A percentile compares a stretch with the other conserved stretches of the same genome.
Evolutionary conservation across 78 protist genomes (phyloP).

Genomic region (Monosiga brevicollis): DNA sequence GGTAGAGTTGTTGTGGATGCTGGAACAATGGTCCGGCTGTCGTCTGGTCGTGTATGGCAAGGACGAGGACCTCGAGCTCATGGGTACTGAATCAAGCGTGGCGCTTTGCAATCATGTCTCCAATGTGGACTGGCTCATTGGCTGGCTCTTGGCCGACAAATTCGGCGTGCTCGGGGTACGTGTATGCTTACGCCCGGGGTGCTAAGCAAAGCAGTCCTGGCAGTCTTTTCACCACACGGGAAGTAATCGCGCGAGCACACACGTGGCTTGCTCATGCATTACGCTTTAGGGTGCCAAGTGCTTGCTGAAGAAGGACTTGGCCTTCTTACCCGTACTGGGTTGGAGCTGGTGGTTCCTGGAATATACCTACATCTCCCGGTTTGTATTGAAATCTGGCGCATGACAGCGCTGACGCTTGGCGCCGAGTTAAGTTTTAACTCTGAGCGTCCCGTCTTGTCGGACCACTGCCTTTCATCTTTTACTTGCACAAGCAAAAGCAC

Average conservation of each 20-base stretch:
- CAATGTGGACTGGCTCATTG: slow-evolving; percentile 26
- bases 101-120: slow-evolving; percentile 14
- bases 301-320: neutral
- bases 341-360: neutral
- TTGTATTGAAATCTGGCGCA: too few species aligned
- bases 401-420: too few species aligned
- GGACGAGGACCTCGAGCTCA: neutral
- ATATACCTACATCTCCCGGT: neutral
- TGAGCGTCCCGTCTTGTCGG: too few species aligned
- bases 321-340: neutral
- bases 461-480: too few species aligned
- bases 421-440: too few species aligned
- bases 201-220: too few species aligned
- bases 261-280: neutral
- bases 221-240: too few species aligned
- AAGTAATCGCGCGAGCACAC: neutral
- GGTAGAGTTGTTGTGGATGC: too few species aligned
- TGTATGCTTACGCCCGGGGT: too few species aligned
- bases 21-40: too few species aligned
- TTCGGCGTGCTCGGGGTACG: neutral
- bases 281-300: neutral
- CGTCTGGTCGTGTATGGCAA: too few species aligned
- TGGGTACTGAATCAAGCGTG: neutral
- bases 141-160: slow-evolving; percentile 4
- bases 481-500: too few species aligned